These are phyloP conservation scores for Cucurbita ficifolia DNA, from an alignment of 306 rosid genomes.

Conservation along the genomic window DNA sequence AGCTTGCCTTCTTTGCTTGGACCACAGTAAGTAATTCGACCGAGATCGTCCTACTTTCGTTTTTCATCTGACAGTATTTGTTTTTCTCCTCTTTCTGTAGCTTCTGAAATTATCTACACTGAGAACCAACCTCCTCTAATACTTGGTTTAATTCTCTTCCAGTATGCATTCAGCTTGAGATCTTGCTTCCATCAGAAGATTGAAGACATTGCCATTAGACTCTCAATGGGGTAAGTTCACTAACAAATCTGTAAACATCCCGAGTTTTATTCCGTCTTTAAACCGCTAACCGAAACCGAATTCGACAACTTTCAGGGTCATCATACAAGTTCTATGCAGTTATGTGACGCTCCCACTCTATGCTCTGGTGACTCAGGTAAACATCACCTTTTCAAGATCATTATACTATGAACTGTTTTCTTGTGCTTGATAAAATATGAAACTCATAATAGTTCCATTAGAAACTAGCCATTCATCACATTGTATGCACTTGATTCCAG, in stretches of 20 bases:
- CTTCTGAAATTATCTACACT: neutral
- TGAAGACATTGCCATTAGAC: slow-evolving; percentile 32
- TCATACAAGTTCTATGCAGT: slow-evolving; percentile 59
- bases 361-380: slow-evolving; percentile 86
- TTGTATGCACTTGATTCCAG: slow-evolving; percentile 14
- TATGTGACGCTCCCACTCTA: slow-evolving; percentile 82
- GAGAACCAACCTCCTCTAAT: neutral
- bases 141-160: slow-evolving; percentile 6
- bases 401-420: neutral
- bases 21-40: slow-evolving; percentile 32
- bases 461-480: neutral
- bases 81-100: neutral
- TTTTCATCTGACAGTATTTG: neutral
- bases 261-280: neutral
- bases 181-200: slow-evolving; percentile 36
- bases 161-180: slow-evolving; percentile 16
- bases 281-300: neutral
- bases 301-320: slow-evolving; percentile 35
- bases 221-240: slow-evolving; percentile 43
- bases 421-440: neutral
- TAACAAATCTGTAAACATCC: neutral
- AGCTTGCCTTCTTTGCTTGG: slow-evolving; percentile 63
- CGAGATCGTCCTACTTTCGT: neutral
- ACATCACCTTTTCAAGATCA: neutral
- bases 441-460: neutral